Evolutionary conservation across 1,284 basidiomycete genomes (phyloP).

Genomic region (Grifola frondosa): DNA sequence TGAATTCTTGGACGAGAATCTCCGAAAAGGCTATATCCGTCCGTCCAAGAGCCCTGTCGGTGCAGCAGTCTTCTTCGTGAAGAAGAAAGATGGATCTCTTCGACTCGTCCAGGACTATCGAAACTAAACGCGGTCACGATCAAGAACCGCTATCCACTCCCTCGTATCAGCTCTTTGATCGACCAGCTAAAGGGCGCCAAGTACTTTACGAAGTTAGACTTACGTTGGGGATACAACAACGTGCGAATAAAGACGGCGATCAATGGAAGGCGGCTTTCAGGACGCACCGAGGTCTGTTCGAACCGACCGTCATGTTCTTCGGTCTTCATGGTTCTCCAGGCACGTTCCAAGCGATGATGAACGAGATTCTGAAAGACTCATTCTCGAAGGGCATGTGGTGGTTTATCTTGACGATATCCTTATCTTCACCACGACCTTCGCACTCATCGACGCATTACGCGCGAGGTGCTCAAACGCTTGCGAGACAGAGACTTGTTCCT

Average conservation of each 20-base stretch:
- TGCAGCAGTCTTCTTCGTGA: slow-evolving; percentile 39
- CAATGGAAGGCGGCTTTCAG: slow-evolving; percentile 20
- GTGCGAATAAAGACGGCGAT: slow-evolving; percentile 20
- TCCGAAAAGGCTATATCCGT: slow-evolving; percentile 21
- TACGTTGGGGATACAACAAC: slow-evolving; percentile 27
- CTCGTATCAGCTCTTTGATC: slow-evolving; percentile 33
- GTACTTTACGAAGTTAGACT: slow-evolving; percentile 36
- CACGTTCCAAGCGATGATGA: slow-evolving; percentile 26
- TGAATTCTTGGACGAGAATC: slow-evolving; percentile 33
- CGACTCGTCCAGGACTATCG: slow-evolving; percentile 33
- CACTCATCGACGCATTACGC: too few species aligned
- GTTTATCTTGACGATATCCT: slow-evolving; percentile 29
- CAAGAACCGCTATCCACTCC: slow-evolving; percentile 36
- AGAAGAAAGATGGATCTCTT: slow-evolving; percentile 40
- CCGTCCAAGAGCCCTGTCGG: slow-evolving; percentile 28
- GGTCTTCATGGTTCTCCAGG: slow-evolving; percentile 34
- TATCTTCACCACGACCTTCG: slow-evolving; percentile 16
- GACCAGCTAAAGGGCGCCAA: slow-evolving; percentile 27
- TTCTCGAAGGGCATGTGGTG: slow-evolving; percentile 16
- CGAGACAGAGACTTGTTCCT: too few species aligned
- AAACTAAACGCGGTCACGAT: slow-evolving; percentile 27
- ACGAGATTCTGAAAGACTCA: slow-evolving; percentile 21
- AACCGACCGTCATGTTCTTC: slow-evolving; percentile 34
- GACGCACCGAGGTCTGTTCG: slow-evolving; percentile 23
- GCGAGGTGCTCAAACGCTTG: too few species aligned